Evolutionary conservation across 2,329 filamentous ascomycete species (phyloP).

Genomic region (Epichloe sylvatica): DNA sequence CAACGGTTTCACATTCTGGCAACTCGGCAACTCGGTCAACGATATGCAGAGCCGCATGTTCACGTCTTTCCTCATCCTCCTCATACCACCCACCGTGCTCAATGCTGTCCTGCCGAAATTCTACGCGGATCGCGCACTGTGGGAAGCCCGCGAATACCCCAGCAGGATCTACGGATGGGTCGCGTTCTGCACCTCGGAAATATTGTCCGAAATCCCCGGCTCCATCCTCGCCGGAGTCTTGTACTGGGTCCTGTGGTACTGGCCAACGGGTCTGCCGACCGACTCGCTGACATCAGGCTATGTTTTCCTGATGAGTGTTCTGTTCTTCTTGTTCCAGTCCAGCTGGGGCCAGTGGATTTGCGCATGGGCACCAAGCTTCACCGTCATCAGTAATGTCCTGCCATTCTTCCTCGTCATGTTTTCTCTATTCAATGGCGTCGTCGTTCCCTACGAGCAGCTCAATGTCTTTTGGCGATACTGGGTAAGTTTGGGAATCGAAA

Average conservation of each 20-base stretch:
- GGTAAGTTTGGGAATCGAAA: constrained; percentile 21
- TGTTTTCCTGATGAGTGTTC: constrained; percentile 10
- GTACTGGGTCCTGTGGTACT: constrained; percentile 70
- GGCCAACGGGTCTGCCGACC: constrained; percentile 53
- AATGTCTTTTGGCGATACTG: constrained; percentile 62
- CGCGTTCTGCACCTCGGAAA: constrained; percentile 59
- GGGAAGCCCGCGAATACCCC: constrained; percentile 60
- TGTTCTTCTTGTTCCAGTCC: constrained; percentile 64
- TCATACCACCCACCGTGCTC: constrained; percentile 56
- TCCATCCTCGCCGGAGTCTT: constrained; percentile 50
- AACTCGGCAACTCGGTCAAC: constrained; percentile 48
- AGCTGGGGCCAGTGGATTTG: constrained; percentile 77
- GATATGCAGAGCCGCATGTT: constrained; percentile 72
- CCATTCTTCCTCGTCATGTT: constrained; percentile 76
- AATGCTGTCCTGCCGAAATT: constrained; percentile 68
- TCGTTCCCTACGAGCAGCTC: constrained; percentile 51
- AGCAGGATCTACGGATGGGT: constrained; percentile 66
- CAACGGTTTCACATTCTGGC: constrained; percentile 67
- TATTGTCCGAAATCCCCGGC: constrained; percentile 59
- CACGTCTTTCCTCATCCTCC: constrained; percentile 49
- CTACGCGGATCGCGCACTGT: constrained; percentile 57
- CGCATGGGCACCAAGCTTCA: constrained; percentile 62
- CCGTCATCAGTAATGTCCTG: constrained; percentile 35
- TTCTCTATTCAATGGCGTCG: constrained; percentile 62
- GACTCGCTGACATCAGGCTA: constrained; percentile 34